Conservation (phyloP, 1,284 basidiomycete species). For the Trichosporon coremiiforme region DNA sequence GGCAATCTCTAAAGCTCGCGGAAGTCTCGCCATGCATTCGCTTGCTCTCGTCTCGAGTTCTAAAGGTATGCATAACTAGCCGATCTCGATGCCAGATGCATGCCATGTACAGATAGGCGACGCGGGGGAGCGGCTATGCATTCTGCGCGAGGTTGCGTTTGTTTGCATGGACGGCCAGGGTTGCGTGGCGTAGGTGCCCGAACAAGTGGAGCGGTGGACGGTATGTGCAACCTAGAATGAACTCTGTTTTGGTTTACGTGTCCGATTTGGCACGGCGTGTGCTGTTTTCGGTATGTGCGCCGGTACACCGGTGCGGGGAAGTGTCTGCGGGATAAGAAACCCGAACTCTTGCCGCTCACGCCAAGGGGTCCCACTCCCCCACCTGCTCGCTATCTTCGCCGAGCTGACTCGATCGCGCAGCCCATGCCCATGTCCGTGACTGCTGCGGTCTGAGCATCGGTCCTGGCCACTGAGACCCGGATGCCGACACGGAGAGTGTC, state of each 20-base stretch:
- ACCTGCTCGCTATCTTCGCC: neutral
- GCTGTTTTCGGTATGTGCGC: neutral
- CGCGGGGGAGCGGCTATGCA: neutral
- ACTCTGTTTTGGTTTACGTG: neutral
- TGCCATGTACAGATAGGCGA: neutral
- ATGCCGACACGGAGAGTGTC: slow-evolving; percentile 1
- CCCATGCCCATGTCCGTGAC: neutral
- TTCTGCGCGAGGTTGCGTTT: neutral
- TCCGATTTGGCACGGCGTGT: neutral
- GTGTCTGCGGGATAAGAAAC: neutral
- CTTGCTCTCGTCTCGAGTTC: neutral
- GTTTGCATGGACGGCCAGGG: neutral
- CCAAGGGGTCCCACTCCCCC: neutral
- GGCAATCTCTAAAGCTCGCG: neutral
- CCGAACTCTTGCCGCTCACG: neutral
- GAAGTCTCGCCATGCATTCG: neutral
- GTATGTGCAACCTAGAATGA: neutral
- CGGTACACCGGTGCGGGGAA: neutral
- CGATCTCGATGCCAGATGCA: neutral
- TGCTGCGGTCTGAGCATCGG: neutral
- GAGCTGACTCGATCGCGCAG: too few species aligned
- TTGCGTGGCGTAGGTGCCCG: neutral
- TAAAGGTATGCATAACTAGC: neutral
- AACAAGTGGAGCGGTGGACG: slow-evolving; percentile 9
- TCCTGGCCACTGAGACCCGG: neutral